Evolutionary conservation across 768 basidiomycete genomes (phyloP).

Genomic region (Amanita muscaria): DNA sequence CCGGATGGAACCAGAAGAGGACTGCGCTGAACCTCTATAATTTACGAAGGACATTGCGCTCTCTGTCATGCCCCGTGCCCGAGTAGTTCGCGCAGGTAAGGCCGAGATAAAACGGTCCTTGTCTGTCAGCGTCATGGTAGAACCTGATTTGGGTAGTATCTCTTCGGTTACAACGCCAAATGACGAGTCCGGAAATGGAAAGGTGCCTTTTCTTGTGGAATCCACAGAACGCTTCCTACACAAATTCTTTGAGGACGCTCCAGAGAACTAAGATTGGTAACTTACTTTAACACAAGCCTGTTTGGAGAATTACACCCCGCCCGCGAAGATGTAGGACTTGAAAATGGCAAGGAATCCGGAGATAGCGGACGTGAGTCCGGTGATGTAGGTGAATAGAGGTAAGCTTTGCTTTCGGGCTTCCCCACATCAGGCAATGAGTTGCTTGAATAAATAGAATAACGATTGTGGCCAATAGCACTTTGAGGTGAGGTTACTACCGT

Average conservation of each 20-base stretch:
- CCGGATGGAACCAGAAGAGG: slow-evolving; percentile 12
- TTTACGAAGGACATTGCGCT: slow-evolving; percentile 23
- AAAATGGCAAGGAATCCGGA: slow-evolving; percentile 19
- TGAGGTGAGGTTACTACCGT: slow-evolving; percentile 26
- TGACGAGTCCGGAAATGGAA: background rate
- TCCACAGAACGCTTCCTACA: slow-evolving; percentile 23
- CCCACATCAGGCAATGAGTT: slow-evolving; percentile 34
- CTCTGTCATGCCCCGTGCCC: slow-evolving; percentile 44
- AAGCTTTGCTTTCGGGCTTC: slow-evolving; percentile 27
- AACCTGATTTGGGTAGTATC: slow-evolving; percentile 19
- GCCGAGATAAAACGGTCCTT: slow-evolving; percentile 18
- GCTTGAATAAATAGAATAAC: slow-evolving; percentile 46
- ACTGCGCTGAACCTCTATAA: slow-evolving; percentile 11
- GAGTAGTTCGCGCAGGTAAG: slow-evolving; percentile 28
- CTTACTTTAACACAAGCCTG: slow-evolving; percentile 14
- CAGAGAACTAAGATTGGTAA: background rate
- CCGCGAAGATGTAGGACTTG: slow-evolving; percentile 1
- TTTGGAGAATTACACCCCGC: background rate
- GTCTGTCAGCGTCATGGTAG: slow-evolving; percentile 23
- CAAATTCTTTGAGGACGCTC: background rate
- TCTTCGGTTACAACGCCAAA: slow-evolving; percentile 7
- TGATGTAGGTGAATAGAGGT: slow-evolving; percentile 44
- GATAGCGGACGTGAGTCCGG: slow-evolving; percentile 25
- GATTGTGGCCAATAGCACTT: slow-evolving; percentile 35
- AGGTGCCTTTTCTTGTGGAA: slow-evolving; percentile 11